phyloP scores from a whole-genome alignment of 495 filamentous ascomycete species.

The Neurospora sp. region DNA sequence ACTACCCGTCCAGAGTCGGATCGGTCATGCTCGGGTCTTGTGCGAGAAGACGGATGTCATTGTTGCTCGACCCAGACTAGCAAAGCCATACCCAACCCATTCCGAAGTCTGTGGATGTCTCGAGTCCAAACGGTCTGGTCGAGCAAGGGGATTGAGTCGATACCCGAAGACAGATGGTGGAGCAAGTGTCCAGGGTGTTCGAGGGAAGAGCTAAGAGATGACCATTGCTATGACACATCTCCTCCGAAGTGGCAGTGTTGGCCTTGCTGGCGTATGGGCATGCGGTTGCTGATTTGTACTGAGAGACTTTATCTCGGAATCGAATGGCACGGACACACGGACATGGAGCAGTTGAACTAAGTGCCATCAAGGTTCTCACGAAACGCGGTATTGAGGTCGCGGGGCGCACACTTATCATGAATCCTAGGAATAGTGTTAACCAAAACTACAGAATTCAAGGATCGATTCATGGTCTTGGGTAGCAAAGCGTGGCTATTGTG shows the following conservation, averaged over 20 bases:
- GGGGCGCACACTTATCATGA: background rate
- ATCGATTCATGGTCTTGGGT: background rate
- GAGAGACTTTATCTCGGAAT: background rate
- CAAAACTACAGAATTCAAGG: background rate
- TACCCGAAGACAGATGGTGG: background rate
- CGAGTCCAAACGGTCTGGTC: background rate
- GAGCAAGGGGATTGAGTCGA: background rate
- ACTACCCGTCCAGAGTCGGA: background rate
- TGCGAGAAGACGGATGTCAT: background rate
- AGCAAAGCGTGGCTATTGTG: background rate
- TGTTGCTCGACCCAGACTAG: background rate
- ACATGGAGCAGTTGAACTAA: background rate
- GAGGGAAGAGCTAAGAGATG: background rate
- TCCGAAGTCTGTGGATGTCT: background rate
- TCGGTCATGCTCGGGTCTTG: background rate
- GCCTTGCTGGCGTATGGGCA: background rate
- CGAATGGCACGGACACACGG: background rate
- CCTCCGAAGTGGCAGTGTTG: background rate
- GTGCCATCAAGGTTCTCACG: background rate
- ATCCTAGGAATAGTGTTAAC: background rate
- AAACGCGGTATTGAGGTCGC: background rate
- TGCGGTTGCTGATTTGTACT: background rate
- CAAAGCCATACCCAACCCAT: background rate
- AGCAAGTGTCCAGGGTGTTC: background rate
- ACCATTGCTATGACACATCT: background rate